Evolutionary conservation across 495 filamentous ascomycete species (phyloP), one percentile per base, ranked within the genome.

Genomic region (Penicillium mononematosum): DNA sequence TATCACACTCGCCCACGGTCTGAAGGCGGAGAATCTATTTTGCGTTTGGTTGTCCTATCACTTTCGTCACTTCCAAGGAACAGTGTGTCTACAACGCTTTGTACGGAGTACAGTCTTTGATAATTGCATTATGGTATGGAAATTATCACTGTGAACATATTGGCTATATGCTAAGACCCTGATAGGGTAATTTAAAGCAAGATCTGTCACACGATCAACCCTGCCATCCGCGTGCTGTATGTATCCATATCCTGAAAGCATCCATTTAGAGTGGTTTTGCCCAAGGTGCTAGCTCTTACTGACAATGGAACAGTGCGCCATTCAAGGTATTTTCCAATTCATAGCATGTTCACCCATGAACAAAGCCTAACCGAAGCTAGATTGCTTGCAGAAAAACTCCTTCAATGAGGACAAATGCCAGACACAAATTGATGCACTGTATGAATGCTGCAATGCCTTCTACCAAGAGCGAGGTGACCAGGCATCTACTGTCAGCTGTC

Each of bases 391-490:
- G 50, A 96, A 85, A 74, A 91, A 90, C 66, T 86, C 84, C n/a
- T 97, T 88, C 70, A 78, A 95, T 43, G 91, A 99, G 78, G 84
- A 83, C 24, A 95, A 87, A 66, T 99, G 94, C 73, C 78, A 84
- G 58, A 69, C 79, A 11, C 79, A 94, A 63, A 83, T 99, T 46
- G 88, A 96, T 68, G 89, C 91, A n/a, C 75, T 99, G 22, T 99
- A 98, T 69, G 87, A 94, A 66, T 99, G 94, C 70, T 99, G 94
- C 73, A 86, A 91, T 60, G 78, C 81, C 31, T 96, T 99, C 72
- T 98, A 99, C 74, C 72, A 86, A 67, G 79, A 81, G 50, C 81
- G 87, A 50, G 93, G 95, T 6, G 89, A 96, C 43, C 74, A 83
- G 17, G 91, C 90, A 12, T 83, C 81, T 31, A 88, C 85, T 2